A percentile compares a stretch with the other conserved stretches of the same genome.
These are phyloP conservation scores for Colletotrichum lentis DNA, from an alignment of 2,329 filamentous ascomycete species.

Conservation along the genomic window DNA sequence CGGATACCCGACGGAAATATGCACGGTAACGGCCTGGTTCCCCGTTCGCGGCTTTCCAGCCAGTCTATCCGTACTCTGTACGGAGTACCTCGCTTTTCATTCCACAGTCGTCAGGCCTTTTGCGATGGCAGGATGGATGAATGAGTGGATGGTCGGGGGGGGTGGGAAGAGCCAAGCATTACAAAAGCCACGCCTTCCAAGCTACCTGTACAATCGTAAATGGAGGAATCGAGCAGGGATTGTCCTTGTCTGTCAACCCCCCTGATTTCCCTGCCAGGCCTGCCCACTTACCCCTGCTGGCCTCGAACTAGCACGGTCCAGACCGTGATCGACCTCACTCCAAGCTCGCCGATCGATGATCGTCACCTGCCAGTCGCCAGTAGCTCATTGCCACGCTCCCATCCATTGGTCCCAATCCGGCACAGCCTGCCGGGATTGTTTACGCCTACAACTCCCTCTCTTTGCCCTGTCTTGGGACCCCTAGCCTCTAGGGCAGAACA, in stretches of 20 bases:
- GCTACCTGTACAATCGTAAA: too few relatives aligned
- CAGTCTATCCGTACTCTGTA: too few relatives aligned
- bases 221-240: neutral
- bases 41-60: neutral
- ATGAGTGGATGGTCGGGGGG: neutral
- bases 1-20: neutral
- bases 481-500: neutral
- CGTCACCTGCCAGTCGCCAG: constrained; percentile 17
- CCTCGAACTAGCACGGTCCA: constrained; percentile 28
- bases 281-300: constrained; percentile 25
- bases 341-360: constrained; percentile 31
- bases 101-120: constrained; percentile 13
- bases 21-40: neutral
- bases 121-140: constrained; percentile 3
- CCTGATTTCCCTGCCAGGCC: neutral
- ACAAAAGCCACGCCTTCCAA: neutral
- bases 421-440: neutral
- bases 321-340: constrained; percentile 28
- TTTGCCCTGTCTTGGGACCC: neutral
- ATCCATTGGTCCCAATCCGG: constrained; percentile 30
- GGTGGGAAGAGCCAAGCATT: constrained; percentile 19
- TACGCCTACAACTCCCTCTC: neutral
- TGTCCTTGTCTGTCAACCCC: rapidly evolving
- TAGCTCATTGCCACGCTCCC: neutral
- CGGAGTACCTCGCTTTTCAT: constrained; percentile 1